Conservation (phyloP, 2,329 filamentous ascomycete species). For the Ambrosiella xylebori region DNA sequence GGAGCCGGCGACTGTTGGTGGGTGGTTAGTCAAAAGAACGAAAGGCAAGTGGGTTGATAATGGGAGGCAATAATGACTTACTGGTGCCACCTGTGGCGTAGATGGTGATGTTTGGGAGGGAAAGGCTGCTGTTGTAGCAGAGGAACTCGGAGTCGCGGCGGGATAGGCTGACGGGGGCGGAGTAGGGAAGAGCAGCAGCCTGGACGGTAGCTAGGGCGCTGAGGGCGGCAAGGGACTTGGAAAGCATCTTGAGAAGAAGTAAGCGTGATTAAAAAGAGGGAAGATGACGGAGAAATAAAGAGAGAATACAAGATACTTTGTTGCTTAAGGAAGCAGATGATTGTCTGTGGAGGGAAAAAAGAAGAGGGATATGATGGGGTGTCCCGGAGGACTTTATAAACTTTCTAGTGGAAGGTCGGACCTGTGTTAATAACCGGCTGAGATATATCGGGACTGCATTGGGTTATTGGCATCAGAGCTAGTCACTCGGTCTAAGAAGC, state of each 20-base stretch:
- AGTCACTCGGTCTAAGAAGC: background rate
- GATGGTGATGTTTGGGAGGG: slow-evolving; percentile 38
- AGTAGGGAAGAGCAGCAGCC: slow-evolving; percentile 3
- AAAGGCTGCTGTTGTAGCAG: slow-evolving; percentile 21
- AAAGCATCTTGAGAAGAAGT: slow-evolving; percentile 2
- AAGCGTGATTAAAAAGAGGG: background rate
- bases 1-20: slow-evolving; percentile 28
- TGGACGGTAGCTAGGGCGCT: slow-evolving; percentile 6
- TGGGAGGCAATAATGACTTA: background rate
- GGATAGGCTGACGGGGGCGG: background rate
- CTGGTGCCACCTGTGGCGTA: slow-evolving; percentile 41
- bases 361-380: background rate
- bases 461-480: background rate
- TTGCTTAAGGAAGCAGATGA: background rate
- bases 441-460: background rate
- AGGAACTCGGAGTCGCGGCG: slow-evolving; percentile 12
- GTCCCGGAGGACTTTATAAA: background rate
- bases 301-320: background rate
- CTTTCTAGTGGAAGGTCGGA: background rate
- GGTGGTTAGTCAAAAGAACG: background rate
- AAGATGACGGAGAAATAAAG: background rate
- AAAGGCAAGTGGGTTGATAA: too few species aligned
- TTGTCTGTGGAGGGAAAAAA: background rate
- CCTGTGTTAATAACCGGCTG: background rate
- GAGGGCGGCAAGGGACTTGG: slow-evolving; percentile 3